Evolutionary conservation across 805 yeast species (phyloP).

Genomic region (Priceomyces carsonii): DNA sequence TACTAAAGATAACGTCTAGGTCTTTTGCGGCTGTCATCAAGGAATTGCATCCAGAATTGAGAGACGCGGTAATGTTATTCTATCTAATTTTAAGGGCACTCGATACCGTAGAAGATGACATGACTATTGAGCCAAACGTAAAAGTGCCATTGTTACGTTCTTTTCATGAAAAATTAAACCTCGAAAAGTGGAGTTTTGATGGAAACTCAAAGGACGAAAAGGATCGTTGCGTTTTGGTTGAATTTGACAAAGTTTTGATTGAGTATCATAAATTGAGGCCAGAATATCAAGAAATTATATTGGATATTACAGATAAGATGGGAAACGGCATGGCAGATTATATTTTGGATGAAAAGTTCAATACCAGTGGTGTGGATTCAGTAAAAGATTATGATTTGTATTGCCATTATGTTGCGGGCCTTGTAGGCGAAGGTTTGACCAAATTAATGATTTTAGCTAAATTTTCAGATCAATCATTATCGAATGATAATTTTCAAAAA

Average conservation of each 20-base stretch:
- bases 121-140: constrained; percentile 70
- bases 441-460: constrained; percentile 73
- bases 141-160: constrained; percentile 74
- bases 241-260: constrained; percentile 66
- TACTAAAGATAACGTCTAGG: constrained; percentile 73
- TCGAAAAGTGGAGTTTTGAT: constrained; percentile 77
- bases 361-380: constrained; percentile 75
- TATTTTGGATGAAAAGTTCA: constrained; percentile 73
- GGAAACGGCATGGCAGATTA: constrained; percentile 99
- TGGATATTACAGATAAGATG: constrained; percentile 80
- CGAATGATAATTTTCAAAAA: constrained; percentile 54
- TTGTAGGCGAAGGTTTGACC: constrained; percentile 95
- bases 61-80: constrained; percentile 79
- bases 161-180: constrained; percentile 63
- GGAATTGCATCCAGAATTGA: constrained; percentile 87
- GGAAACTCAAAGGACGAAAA: constrained; percentile 75
- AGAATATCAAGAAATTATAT: constrained; percentile 74
- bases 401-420: constrained; percentile 97
- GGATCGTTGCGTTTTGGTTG: constrained; percentile 79
- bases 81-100: constrained; percentile 85
- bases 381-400: constrained; percentile 82
- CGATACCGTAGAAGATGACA: constrained; percentile 96
- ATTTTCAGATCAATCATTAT: constrained; percentile 55
- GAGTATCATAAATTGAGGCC: constrained; percentile 76
- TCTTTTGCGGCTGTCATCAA: constrained; percentile 92